These are phyloP conservation scores for Combretum micranthum DNA, from an alignment of 345 rosid species.

Conservation along the genomic window DNA sequence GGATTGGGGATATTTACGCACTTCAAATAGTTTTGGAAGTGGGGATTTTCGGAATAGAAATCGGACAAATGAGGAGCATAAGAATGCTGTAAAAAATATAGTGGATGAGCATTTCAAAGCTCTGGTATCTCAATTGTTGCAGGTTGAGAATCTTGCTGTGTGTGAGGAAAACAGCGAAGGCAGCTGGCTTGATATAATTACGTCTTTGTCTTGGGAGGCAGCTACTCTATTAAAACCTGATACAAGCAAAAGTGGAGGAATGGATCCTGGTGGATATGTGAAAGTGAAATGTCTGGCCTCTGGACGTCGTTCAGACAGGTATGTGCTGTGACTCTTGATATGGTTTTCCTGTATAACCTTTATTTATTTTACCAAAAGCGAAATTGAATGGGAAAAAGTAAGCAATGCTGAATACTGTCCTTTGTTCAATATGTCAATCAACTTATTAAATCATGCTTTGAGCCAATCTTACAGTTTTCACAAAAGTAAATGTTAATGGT, in stretches of 20 bases:
- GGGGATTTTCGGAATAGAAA: slow-evolving; percentile 62
- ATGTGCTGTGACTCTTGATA: slow-evolving; percentile 16
- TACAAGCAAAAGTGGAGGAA: slow-evolving; percentile 87
- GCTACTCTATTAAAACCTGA: slow-evolving; percentile 91
- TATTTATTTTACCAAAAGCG: too few relatives aligned
- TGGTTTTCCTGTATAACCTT: neutral
- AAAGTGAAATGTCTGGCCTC: slow-evolving; percentile 96
- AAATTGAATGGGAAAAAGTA: neutral
- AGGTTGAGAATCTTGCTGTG: slow-evolving; percentile 69
- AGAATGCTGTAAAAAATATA: slow-evolving; percentile 74
- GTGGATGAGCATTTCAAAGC: slow-evolving; percentile 97
- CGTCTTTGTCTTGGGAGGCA: slow-evolving; percentile 95
- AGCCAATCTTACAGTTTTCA: too few relatives aligned
- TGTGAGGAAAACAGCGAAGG: slow-evolving; percentile 55
- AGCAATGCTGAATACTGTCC: too few relatives aligned
- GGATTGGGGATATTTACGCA: slow-evolving; percentile 66
- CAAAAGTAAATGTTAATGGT: too few relatives aligned
- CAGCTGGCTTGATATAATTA: slow-evolving; percentile 86
- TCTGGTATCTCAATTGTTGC: slow-evolving; percentile 79
- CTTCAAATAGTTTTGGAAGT: slow-evolving; percentile 70
- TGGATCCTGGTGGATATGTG: slow-evolving; percentile 99
- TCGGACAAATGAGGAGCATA: slow-evolving; percentile 67
- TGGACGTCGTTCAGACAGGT: slow-evolving; percentile 80
- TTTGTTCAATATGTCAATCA: too few relatives aligned
- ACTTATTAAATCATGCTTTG: too few relatives aligned